A percentile compares a stretch with the other conserved stretches of the same genome.
Evolutionary conservation across 768 basidiomycete genomes (phyloP).

Genomic region (Trametes cinnabarina): DNA sequence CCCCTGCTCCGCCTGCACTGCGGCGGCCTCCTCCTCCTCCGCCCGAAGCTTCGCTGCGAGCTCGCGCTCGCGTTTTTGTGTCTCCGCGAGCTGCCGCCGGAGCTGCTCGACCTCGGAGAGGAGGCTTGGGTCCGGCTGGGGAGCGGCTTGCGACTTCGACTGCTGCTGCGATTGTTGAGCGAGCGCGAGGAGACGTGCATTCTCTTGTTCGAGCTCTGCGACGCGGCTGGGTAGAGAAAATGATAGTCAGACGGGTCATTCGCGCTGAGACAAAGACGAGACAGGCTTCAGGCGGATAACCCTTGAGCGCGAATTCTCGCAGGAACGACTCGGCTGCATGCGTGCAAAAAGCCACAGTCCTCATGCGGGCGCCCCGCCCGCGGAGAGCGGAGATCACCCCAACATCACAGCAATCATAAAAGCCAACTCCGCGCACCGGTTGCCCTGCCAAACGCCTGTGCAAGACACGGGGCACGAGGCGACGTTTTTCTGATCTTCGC

Average conservation of each 20-base stretch:
- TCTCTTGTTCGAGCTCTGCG: slow-evolving; percentile 81
- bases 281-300: too few relatives aligned
- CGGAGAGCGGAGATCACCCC: too few relatives aligned
- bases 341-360: too few relatives aligned
- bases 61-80: slow-evolving; percentile 64
- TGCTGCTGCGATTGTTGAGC: slow-evolving; percentile 40
- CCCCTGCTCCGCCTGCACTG: slow-evolving; percentile 13
- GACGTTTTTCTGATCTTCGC: slow-evolving; percentile 2
- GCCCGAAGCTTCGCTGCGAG: slow-evolving; percentile 60
- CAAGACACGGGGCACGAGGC: neutral
- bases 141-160: neutral
- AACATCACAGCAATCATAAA: neutral
- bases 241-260: too few relatives aligned
- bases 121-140: slow-evolving; percentile 38
- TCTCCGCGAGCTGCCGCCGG: slow-evolving; percentile 59
- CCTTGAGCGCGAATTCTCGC: too few relatives aligned
- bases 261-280: too few relatives aligned
- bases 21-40: slow-evolving; percentile 26
- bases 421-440: neutral
- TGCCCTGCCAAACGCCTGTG: neutral
- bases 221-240: slow-evolving; percentile 57
- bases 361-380: too few relatives aligned
- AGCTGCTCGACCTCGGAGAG: slow-evolving; percentile 65
- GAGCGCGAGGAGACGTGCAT: slow-evolving; percentile 64
- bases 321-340: too few relatives aligned